Conservation (phyloP, 768 basidiomycete species). For the Pleurotus pulmonarius region DNA sequence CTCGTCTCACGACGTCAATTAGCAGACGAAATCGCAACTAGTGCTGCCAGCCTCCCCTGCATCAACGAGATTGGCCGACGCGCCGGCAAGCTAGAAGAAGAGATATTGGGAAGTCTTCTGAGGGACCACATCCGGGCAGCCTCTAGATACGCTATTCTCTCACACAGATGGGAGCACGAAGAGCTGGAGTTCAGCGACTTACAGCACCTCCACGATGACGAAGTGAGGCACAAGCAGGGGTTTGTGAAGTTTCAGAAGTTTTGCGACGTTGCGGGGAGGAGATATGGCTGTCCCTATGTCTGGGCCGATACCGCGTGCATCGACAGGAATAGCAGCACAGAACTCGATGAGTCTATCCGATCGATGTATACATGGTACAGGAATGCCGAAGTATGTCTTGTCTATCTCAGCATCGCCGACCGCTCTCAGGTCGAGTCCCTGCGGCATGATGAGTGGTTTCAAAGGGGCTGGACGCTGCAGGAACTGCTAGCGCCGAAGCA, state of each 20-base stretch:
- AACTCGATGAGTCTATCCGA: background rate
- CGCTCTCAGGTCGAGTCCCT: background rate
- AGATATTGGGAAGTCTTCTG: no score
- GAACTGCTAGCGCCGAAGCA: background rate
- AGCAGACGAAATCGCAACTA: no score
- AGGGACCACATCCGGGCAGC: no score
- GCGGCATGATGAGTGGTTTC: background rate
- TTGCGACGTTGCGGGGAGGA: background rate
- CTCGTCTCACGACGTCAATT: no score
- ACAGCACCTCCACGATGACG: background rate
- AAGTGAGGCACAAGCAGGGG: background rate
- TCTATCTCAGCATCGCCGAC: background rate
- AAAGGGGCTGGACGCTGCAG: background rate
- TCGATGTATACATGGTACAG: conserved; percentile 2
- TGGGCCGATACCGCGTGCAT: background rate
- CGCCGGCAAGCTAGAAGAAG: no score
- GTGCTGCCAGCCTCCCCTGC: no score
- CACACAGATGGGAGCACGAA: background rate
- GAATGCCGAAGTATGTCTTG: background rate
- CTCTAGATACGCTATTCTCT: conserved; percentile 3
- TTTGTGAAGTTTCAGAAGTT: background rate
- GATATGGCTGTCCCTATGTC: background rate
- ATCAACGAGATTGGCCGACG: no score
- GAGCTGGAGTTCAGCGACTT: background rate
- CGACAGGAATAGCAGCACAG: background rate